phyloP scores from a whole-genome alignment of 176 grass and related monocot genomes.

The Oryza meridionalis region DNA sequence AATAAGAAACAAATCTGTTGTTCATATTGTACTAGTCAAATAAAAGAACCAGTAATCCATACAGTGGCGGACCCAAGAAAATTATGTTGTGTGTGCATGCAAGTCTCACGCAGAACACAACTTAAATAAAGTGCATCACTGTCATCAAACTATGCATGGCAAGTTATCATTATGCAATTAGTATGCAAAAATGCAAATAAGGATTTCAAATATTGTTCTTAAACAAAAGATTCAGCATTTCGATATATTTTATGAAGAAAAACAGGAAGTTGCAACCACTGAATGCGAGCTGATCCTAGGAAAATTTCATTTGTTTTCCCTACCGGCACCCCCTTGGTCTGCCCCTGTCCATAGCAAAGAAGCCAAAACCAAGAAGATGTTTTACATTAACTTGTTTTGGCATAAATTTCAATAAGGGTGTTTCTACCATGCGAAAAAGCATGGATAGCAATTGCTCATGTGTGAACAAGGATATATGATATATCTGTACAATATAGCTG shows the following conservation, averaged over 20 bases:
- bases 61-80: neutral
- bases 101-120: neutral
- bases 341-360: neutral
- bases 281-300: neutral
- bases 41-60: neutral
- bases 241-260: neutral
- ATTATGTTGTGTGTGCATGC: neutral
- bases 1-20: neutral
- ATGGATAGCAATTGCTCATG: neutral
- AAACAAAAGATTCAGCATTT: neutral
- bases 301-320: neutral
- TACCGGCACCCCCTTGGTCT: neutral
- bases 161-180: neutral
- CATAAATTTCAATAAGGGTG: conserved; percentile 4
- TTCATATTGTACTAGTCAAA: conserved; percentile 18
- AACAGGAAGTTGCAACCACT: neutral
- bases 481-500: neutral
- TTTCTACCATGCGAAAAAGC: neutral
- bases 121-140: neutral
- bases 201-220: neutral
- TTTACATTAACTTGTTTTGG: neutral
- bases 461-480: neutral
- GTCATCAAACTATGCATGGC: neutral
- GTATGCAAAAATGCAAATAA: neutral
- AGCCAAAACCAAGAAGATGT: neutral